Evolutionary conservation across 352 stramenopile species (phyloP).

Genomic region (Pythium volutum): DNA sequence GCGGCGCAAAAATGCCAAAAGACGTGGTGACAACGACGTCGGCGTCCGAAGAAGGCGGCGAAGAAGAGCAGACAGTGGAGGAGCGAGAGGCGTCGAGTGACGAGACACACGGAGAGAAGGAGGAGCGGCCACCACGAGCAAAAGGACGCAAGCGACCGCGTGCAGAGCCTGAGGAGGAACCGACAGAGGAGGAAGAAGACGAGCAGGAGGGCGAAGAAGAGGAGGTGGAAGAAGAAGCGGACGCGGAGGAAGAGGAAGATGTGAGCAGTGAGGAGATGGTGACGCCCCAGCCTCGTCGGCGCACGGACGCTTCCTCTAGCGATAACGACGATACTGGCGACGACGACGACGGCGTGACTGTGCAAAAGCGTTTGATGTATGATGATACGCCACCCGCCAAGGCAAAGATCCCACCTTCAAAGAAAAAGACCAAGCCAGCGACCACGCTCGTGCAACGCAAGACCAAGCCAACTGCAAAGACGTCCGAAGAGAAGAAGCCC

Average conservation of each 20-base stretch:
- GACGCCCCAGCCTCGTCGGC: slow-evolving; percentile 14
- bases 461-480: neutral
- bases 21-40: neutral
- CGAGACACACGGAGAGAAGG: neutral
- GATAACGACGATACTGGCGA: neutral
- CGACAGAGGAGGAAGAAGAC: neutral
- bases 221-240: slow-evolving; percentile 2
- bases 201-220: neutral
- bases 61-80: neutral
- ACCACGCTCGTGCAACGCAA: neutral
- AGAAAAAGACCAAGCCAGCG: neutral
- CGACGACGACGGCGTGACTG: slow-evolving; percentile 9
- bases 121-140: neutral
- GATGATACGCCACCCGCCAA: slow-evolving; percentile 24
- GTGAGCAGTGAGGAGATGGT: slow-evolving; percentile 1
- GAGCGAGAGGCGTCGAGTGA: neutral
- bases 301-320: neutral
- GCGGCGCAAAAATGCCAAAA: neutral
- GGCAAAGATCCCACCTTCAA: neutral
- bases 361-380: slow-evolving; percentile 24
- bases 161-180: slow-evolving; percentile 6
- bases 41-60: neutral
- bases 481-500: neutral
- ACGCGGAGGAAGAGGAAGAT: neutral
- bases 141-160: slow-evolving; percentile 12